Conservation (phyloP, 257 asterid genomes). For the Solanum tacnaense region DNA sequence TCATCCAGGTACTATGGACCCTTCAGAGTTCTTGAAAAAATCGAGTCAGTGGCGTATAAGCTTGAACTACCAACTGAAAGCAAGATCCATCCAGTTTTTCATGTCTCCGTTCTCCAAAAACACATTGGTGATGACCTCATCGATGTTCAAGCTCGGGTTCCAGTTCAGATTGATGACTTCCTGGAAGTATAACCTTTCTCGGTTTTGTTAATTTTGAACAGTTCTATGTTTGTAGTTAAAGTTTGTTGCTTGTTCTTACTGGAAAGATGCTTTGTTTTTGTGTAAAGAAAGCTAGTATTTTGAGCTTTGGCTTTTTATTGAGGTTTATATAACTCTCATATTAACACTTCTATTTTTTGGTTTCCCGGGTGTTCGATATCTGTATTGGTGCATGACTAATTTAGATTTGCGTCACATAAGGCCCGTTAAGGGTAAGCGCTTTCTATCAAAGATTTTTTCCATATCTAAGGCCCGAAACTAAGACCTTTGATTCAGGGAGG, state of each 20-base stretch:
- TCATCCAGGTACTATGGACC: neutral
- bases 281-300: neutral
- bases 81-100: neutral
- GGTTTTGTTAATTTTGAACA: neutral
- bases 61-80: neutral
- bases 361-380: neutral
- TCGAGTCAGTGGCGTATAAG: neutral
- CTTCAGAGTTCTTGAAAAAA: neutral
- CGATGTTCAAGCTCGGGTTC: neutral
- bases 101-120: neutral
- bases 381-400: neutral
- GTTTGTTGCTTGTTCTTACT: neutral
- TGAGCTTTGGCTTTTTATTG: neutral
- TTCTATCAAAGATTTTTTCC: neutral
- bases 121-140: neutral
- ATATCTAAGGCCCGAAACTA: no score
- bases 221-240: neutral
- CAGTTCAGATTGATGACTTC: neutral
- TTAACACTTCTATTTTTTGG: no score
- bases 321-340: neutral
- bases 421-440: rapidly evolving
- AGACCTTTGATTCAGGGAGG: neutral
- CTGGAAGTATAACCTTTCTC: neutral
- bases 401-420: rapidly evolving
- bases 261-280: neutral